Base-by-base conservation (phyloP, 352 stramenopile genomes). In the Globisporangium lucens region DNA sequence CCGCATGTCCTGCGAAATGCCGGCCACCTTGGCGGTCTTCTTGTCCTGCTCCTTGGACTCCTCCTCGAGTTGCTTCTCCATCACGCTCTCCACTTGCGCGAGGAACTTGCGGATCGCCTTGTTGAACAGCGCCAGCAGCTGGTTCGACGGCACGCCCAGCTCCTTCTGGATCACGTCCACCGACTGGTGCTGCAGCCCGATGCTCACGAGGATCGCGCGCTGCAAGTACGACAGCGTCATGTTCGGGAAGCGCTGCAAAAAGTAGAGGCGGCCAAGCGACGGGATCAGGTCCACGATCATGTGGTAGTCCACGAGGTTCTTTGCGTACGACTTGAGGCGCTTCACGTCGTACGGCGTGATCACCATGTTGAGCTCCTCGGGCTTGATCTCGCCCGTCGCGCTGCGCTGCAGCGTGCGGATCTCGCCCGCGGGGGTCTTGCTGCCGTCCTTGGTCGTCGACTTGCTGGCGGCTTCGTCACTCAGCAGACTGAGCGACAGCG, bases 271-370 rank as follows among this genome's bases (percentile, higher is more conserved):
- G 43, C 94, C 87, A 20, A 99, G 75, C 36, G 84, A 89, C 41
- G 97, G 97, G 47, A 99, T 73, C 30, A 99, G 79, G 78, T 99
- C 98, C 22, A 98, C 95, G 60, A 99, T 97, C 71, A 99, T 95
- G 84, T 99, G 98, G 81, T 99, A 98, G 81, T 99, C 98, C 65
- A 98, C 98, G 61, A 99, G 85, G 76, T 99, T 99, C 70, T 98
- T 94, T 43, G 96, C 87, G 79, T 99, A 99, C 9, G 97, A 91
- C 70, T 99, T 97, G 56, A 99, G 88, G 20, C 98, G 94, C 77
- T 99, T 98, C 33, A 99, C 79, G 79, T 99, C 98, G 82, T 99
- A 98, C 22, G 91, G 87, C n/a, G 95, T 98, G 55, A 99, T 76
- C 57, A 97, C 79, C 76, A 98, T 97, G 29, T 85, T 82, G 22